These are phyloP conservation scores for Hericium erinaceus DNA, from an alignment of 768 basidiomycete species.

Conservation along the genomic window DNA sequence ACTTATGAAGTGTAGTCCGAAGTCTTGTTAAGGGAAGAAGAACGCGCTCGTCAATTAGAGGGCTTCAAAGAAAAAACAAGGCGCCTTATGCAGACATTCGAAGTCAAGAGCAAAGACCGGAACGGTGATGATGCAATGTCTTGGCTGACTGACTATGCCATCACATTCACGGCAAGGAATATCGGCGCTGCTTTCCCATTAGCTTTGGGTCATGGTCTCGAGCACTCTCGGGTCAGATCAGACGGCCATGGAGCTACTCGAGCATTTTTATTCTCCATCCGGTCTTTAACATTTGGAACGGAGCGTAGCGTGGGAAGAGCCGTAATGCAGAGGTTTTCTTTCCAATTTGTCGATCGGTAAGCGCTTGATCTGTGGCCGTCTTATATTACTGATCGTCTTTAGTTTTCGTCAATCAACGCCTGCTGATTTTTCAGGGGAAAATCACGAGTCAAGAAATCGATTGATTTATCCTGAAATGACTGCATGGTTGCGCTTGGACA, in stretches of 20 bases:
- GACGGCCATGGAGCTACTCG: conserved; percentile 41
- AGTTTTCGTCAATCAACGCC: conserved; percentile 74
- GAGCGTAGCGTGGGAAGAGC: conserved; percentile 73
- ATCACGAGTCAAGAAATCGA: conserved; percentile 60
- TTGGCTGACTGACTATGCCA: conserved; percentile 48
- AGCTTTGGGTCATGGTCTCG: conserved; percentile 48
- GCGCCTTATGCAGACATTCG: conserved; percentile 65
- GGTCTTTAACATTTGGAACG: conserved; percentile 61
- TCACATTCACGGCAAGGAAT: conserved; percentile 48
- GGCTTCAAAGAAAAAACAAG: conserved; percentile 79
- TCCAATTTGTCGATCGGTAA: conserved; percentile 80
- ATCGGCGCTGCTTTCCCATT: conserved; percentile 91
- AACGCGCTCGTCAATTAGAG: conserved; percentile 66
- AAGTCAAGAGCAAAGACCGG: conserved; percentile 43
- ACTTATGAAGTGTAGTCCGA: conserved; percentile 45
- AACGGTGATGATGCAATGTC: conserved; percentile 24
- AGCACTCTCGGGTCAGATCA: conserved; percentile 32
- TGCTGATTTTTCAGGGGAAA: conserved; percentile 61
- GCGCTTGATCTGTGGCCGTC: conserved; percentile 12
- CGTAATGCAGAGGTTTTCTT: conserved; percentile 59
- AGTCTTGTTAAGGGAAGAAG: conserved; percentile 61
- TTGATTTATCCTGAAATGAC: conserved; percentile 77
- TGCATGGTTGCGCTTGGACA: conserved; percentile 56
- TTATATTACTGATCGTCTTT: conserved; percentile 2
- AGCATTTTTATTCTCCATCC: conserved; percentile 82